Base-by-base conservation (phyloP, 306 rosid genomes). In the Casuarina cunninghamiana region DNA sequence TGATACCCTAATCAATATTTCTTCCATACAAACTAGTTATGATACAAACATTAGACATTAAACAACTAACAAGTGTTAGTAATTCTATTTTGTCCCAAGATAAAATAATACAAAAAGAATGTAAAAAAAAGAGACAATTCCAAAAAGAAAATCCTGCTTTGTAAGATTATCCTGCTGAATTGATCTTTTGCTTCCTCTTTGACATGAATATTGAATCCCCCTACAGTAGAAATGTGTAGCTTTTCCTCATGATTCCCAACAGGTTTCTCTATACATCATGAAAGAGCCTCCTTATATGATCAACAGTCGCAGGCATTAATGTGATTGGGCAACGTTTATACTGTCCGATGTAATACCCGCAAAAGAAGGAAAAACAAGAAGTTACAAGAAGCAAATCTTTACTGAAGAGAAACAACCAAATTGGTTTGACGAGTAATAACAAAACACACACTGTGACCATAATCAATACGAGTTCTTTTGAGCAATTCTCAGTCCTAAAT, bases 281-380 rank as follows among this genome's bases (percentile, higher is more conserved):
- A 75, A 95, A 95, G 79, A 95, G 97, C 75, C 97, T 95, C 84
- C 99, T 88, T 53, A 95, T 91, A 80, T 93, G 91, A 51, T 93
- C 97, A 58, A 85, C 90, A 1, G 86, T 86, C 44, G 93, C 78
- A 55, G 97, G 93, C 88, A 88, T 86, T 84, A 93, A 84, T 3
- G 97, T 95, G 77, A 87, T 81, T 7, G 99, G 99, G 84, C 99
- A 95, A 21, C 97, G 94, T 87, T 95, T 95, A 78, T 92, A 87
- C 99, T 95, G 93, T 43, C 66, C 62, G 55, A 66, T 26, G 53
- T 69, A 78, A 51, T 51, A 73, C 19, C 19, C 11, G 19, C 17
- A 6, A 15, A 4, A n/a, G 66, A 37, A 13, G 69, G 10, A 51
- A 51, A 53, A 45, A 51, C 38, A 76, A n/a, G 41, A 19, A 2